These are phyloP conservation scores for Anthracocystis setariae DNA, from an alignment of 1,284 basidiomycete species.

Conservation along the genomic window DNA sequence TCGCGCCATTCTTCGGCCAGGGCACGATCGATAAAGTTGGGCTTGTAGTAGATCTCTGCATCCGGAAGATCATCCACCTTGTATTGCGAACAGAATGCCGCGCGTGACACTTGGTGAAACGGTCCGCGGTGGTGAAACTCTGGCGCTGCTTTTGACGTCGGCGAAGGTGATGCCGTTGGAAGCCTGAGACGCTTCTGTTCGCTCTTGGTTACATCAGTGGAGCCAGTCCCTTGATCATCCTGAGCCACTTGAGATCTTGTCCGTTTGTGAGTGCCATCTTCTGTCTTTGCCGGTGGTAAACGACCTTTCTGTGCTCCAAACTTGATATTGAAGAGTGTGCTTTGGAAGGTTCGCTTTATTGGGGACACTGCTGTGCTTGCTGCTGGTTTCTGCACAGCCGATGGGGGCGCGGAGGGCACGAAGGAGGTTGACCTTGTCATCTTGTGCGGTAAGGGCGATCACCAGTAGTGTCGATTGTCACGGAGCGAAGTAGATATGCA, in stretches of 20 bases:
- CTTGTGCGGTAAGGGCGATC: neutral
- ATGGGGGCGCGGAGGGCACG: conserved; percentile 11
- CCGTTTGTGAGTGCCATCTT: conserved; percentile 8
- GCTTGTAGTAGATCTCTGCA: conserved; percentile 69
- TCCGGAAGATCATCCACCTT: conserved; percentile 51
- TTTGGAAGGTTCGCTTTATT: conserved; percentile 32
- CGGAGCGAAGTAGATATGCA: no score
- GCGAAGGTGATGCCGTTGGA: neutral
- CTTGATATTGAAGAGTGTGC: conserved; percentile 45
- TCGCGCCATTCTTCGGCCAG: conserved; percentile 69
- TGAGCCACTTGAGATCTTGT: conserved; percentile 10
- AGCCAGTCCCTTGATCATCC: neutral
- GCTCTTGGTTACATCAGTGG: neutral
- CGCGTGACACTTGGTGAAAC: conserved; percentile 40
- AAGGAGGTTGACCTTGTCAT: conserved; percentile 25
- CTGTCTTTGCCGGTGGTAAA: conserved; percentile 18
- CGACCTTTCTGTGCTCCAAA: conserved; percentile 29
- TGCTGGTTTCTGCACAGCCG: neutral
- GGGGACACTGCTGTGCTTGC: conserved; percentile 11
- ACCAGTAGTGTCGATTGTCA: no score
- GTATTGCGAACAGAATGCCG: conserved; percentile 28
- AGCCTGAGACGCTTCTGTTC: conserved; percentile 8
- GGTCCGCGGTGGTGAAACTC: conserved; percentile 41
- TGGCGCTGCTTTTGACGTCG: conserved; percentile 13
- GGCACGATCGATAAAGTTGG: conserved; percentile 67